phyloP scores from a whole-genome alignment of 345 rosid genomes.

The Turritis glabra region DNA sequence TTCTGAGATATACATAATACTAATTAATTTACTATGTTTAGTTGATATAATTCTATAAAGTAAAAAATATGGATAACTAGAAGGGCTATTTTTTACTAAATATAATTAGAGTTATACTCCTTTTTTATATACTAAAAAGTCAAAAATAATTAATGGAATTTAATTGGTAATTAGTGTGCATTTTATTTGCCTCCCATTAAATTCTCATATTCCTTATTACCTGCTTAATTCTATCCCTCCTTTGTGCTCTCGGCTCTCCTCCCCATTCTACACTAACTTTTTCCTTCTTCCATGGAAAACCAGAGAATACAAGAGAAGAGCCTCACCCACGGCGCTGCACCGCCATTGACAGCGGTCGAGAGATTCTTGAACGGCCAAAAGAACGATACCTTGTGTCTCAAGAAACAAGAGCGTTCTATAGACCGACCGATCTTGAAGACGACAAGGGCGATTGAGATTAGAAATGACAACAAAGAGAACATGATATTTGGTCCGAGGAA shows the following conservation, averaged over 20 bases:
- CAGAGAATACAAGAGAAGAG: constrained; percentile 19
- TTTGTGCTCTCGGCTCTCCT: constrained; percentile 12
- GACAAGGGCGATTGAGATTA: neutral
- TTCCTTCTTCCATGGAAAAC: constrained; percentile 26
- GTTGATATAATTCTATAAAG: constrained; percentile 6
- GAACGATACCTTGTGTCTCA: constrained; percentile 10
- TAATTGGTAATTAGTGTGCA: constrained; percentile 30
- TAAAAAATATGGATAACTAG: neutral
- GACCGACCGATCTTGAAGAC: neutral
- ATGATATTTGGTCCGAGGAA: constrained; percentile 32
- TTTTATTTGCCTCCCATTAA: constrained; percentile 19
- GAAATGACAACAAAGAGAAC: constrained; percentile 39
- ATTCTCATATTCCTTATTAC: constrained; percentile 11
- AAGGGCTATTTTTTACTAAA: neutral
- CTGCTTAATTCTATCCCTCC: constrained; percentile 26
- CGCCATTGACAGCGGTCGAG: constrained; percentile 78
- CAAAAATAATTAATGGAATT: constrained; percentile 18
- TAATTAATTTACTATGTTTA: neutral
- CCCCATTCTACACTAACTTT: constrained; percentile 11
- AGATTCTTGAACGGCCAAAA: constrained; percentile 61
- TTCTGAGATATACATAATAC: neutral
- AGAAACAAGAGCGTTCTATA: constrained; percentile 29
- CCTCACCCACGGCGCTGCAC: constrained; percentile 37
- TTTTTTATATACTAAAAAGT: neutral
- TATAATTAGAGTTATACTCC: neutral